phyloP scores from a whole-genome alignment of 495 filamentous ascomycete genomes.

The Hapsidospora chrysogenum region DNA sequence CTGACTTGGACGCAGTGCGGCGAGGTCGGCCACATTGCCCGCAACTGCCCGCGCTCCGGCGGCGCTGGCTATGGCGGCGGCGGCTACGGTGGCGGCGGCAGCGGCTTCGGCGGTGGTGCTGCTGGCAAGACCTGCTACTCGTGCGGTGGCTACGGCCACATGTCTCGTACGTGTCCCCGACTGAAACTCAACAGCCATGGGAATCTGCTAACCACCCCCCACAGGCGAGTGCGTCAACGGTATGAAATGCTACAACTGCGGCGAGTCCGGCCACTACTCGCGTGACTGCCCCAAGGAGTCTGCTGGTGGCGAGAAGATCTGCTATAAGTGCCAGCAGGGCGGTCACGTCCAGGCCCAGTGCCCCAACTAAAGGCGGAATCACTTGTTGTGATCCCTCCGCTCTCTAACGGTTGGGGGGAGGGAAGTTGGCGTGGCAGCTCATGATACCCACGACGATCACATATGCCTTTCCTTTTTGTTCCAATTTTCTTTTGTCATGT shows the following conservation, averaged over 20 bases:
- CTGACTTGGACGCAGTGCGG: slow-evolving; percentile 60
- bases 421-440: slow-evolving; percentile 4
- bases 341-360: slow-evolving; percentile 91
- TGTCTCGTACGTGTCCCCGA: slow-evolving; percentile 52
- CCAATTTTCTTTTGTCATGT: neutral
- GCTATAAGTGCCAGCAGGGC: slow-evolving; percentile 98
- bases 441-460: slow-evolving; percentile 3
- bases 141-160: slow-evolving; percentile 90
- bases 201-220: slow-evolving; percentile 5
- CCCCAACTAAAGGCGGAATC: slow-evolving; percentile 34
- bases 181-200: neutral
- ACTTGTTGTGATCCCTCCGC: neutral
- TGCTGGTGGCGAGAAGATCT: slow-evolving; percentile 69
- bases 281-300: slow-evolving; percentile 90
- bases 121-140: slow-evolving; percentile 81
- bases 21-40: slow-evolving; percentile 90
- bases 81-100: slow-evolving; percentile 24
- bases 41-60: slow-evolving; percentile 69
- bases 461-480: neutral
- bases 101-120: slow-evolving; percentile 31
- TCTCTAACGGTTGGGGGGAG: neutral
- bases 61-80: slow-evolving; percentile 20
- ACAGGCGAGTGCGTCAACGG: slow-evolving; percentile 84
- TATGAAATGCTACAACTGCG: slow-evolving; percentile 99
- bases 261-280: slow-evolving; percentile 83